phyloP scores from a whole-genome alignment of 768 basidiomycete genomes.

The Leccinum uliginosum region DNA sequence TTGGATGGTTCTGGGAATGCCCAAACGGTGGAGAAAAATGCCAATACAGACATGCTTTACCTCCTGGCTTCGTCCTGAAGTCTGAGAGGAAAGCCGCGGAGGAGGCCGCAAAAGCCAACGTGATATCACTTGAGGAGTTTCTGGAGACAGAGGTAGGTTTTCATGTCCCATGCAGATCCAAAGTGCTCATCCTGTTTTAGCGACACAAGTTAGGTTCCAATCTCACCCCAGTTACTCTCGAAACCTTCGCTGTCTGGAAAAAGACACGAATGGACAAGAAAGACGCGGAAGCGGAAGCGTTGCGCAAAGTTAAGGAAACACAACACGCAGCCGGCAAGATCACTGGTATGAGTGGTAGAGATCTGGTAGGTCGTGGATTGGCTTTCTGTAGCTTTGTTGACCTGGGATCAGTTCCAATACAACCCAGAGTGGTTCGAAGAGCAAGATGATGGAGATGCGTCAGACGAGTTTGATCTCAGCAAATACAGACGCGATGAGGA shows the following conservation, averaged over 20 bases:
- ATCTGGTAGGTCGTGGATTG: conserved; percentile 58
- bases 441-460: conserved; percentile 44
- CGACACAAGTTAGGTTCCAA: conserved; percentile 90
- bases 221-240: conserved; percentile 89
- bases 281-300: conserved; percentile 77
- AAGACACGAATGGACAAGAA: conserved; percentile 95
- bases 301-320: conserved; percentile 76
- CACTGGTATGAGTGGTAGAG: conserved; percentile 91
- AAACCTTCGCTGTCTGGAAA: conserved; percentile 93
- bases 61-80: conserved; percentile 93
- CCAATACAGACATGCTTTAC: conserved; percentile 92
- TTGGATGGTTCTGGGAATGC: conserved; percentile 97
- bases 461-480: conserved; percentile 53
- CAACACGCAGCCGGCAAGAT: conserved; percentile 86
- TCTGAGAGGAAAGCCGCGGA: conserved; percentile 90
- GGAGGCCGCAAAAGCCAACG: conserved; percentile 84
- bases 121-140: conserved; percentile 94
- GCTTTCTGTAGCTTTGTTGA: conserved; percentile 3
- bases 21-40: conserved; percentile 79
- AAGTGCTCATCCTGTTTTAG: conserved; percentile 35
- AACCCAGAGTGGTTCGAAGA: conserved; percentile 94
- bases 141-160: conserved; percentile 88
- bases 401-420: conserved; percentile 73
- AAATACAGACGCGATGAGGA: conserved; percentile 49
- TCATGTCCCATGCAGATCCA: neutral